Base-by-base conservation (phyloP, 2,329 filamentous ascomycete species). In the Cytospora paraplurivora region DNA sequence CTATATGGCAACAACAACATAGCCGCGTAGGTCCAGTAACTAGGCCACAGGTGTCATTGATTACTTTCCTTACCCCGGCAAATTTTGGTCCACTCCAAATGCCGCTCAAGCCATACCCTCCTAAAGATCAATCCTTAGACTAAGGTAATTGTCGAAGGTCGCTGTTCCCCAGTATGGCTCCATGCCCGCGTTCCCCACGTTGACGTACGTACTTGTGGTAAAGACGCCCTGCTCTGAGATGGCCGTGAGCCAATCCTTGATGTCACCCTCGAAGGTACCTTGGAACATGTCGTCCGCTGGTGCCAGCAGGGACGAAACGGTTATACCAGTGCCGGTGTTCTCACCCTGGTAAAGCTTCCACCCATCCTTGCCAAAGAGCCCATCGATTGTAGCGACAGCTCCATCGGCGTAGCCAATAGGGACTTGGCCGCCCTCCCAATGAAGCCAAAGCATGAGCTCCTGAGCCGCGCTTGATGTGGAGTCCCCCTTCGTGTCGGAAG, bases 401-500 rank as follows among this genome's bases (percentile, higher is more conserved):
- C 73, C 72, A 50, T 71, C 68, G 7, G 69, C 66, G 72, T 74
- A 79, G 52, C 78, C 77, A 62, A 80, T 79, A 15, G 77, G 77
- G 5, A 79, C 70, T 64, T 80, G 77, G 2, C 76, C 77, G 19
- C 77, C 77, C n/a, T 76, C 76, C 60, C 76, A 79, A 33, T 76
- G 73, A 2, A 79, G 72, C 78, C 78, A 79, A 15, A 79, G 76
- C 77, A 79, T 80, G 32, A 78, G 71, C 64, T 79, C 77, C 62
- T 78, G 76, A 0, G 76, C 74, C 6, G 67, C 63, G 37, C 69
- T 69, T 19, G 74, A 77, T 4, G 77, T 79, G 1, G 73, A 76
- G 70, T 79, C 78, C 51, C 76, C 77, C 55, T 77, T 74, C 10
- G 73, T 76, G 67, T 77, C 73, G 19, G 75, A 76, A 7, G 76